Evolutionary conservation across 108 stramenopile genomes (phyloP).

Genomic region (Skeletonema costatum): DNA sequence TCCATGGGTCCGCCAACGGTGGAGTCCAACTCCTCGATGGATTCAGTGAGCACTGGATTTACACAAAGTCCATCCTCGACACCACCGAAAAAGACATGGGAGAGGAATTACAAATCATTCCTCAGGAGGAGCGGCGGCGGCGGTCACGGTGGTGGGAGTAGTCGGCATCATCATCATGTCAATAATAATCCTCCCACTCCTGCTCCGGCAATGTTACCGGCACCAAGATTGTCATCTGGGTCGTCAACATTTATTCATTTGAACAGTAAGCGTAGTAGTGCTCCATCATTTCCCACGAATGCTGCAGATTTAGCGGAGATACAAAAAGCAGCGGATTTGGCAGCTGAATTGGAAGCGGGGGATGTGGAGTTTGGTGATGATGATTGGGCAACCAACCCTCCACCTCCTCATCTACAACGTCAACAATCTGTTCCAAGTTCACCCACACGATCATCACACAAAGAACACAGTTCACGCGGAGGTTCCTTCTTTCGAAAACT

Average conservation of each 20-base stretch:
- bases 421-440: not conserved
- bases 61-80: constrained; percentile 46
- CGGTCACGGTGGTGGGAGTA: not conserved
- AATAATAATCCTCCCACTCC: not conserved
- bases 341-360: not conserved
- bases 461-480: constrained; percentile 15
- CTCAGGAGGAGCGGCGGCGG: constrained; percentile 24
- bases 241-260: not conserved
- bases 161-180: not conserved
- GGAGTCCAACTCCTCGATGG: constrained; percentile 38
- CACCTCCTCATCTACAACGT: not conserved
- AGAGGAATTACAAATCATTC: constrained; percentile 62
- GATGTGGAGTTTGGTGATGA: not conserved
- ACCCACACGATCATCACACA: not conserved
- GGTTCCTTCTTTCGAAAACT: constrained; percentile 26
- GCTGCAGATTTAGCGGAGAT: not conserved
- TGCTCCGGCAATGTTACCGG: not conserved
- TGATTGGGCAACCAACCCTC: not conserved
- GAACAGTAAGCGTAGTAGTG: not conserved
- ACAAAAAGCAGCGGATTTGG: too few relatives aligned
- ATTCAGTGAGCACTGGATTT: constrained; percentile 29
- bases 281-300: not conserved
- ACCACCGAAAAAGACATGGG: constrained; percentile 65
- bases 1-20: not conserved
- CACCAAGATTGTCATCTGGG: not conserved